Conservation (phyloP, 345 rosid species). For the Salix koriyanagi region DNA sequence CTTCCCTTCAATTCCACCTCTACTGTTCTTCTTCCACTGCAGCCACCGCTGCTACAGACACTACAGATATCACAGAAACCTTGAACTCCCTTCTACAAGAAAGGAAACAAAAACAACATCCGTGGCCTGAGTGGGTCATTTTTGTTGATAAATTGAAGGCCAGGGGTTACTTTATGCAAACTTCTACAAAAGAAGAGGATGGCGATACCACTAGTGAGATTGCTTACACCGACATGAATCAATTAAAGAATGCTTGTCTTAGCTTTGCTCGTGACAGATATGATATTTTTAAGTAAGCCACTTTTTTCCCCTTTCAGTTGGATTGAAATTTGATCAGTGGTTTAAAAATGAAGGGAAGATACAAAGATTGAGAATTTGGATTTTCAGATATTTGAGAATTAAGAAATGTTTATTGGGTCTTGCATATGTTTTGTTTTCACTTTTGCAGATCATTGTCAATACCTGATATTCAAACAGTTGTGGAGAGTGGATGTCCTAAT, state of each 20-base stretch:
- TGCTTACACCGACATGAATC: conserved; percentile 50
- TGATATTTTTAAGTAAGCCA: conserved; percentile 60
- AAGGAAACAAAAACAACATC: conserved; percentile 35
- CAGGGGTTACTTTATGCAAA: conserved; percentile 53
- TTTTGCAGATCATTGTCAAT: conserved; percentile 57
- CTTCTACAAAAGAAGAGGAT: neutral
- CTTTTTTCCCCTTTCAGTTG: neutral
- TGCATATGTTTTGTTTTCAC: conserved; percentile 4
- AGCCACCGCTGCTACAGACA: conserved; percentile 13
- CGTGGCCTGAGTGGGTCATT: conserved; percentile 86
- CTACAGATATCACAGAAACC: conserved; percentile 12
- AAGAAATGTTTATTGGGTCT: neutral
- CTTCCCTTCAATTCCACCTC: conserved; percentile 13
- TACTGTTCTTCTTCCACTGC: conserved; percentile 10
- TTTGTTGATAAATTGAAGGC: conserved; percentile 69
- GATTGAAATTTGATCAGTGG: neutral
- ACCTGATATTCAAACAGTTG: conserved; percentile 54
- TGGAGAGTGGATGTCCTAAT: conserved; percentile 82
- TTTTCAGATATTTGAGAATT: neutral
- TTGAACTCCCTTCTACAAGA: conserved; percentile 12
- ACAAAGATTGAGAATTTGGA: neutral
- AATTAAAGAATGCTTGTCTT: conserved; percentile 69
- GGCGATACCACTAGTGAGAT: neutral
- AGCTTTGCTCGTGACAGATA: conserved; percentile 87
- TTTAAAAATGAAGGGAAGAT: neutral